These are phyloP conservation scores for Ganoderma leucocontextum DNA, from an alignment of 1,284 basidiomycete genomes.

Conservation along the genomic window DNA sequence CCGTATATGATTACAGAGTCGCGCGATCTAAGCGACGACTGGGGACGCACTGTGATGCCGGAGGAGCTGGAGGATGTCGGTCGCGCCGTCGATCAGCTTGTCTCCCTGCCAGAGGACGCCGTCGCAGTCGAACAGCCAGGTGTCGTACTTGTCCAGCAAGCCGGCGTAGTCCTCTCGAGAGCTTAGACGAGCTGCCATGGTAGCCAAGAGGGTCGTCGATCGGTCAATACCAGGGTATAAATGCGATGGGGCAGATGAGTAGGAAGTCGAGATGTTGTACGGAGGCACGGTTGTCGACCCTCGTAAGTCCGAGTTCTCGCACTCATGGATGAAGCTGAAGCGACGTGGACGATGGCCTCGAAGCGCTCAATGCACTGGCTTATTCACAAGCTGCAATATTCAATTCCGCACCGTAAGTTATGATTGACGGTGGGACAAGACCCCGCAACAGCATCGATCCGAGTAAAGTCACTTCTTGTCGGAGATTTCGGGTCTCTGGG, in stretches of 20 bases:
- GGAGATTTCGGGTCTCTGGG: too few relatives aligned
- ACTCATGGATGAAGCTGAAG: too few relatives aligned
- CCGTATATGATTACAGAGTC: background rate
- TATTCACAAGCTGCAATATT: too few relatives aligned
- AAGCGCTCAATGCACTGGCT: too few relatives aligned
- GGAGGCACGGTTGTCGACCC: too few relatives aligned
- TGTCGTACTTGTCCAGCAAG: constrained; percentile 84
- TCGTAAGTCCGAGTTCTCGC: too few relatives aligned
- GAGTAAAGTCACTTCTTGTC: too few relatives aligned
- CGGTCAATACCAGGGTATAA: background rate
- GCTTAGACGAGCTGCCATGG: constrained; percentile 38
- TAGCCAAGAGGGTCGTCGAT: background rate
- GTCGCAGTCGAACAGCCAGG: constrained; percentile 97
- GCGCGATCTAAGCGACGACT: background rate
- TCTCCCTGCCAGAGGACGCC: constrained; percentile 96
- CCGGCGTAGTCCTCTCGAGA: constrained; percentile 60
- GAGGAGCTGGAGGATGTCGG: constrained; percentile 76
- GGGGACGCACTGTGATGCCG: constrained; percentile 56
- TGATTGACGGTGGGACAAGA: too few relatives aligned
- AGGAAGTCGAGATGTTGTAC: background rate
- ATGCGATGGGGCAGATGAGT: background rate
- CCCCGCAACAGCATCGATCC: too few relatives aligned
- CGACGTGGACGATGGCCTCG: too few relatives aligned
- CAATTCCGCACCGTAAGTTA: too few relatives aligned
- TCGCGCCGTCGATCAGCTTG: constrained; percentile 78